These are phyloP conservation scores for Schwanniomyces vanrijiae DNA, from an alignment of 805 yeast species.

Conservation along the genomic window DNA sequence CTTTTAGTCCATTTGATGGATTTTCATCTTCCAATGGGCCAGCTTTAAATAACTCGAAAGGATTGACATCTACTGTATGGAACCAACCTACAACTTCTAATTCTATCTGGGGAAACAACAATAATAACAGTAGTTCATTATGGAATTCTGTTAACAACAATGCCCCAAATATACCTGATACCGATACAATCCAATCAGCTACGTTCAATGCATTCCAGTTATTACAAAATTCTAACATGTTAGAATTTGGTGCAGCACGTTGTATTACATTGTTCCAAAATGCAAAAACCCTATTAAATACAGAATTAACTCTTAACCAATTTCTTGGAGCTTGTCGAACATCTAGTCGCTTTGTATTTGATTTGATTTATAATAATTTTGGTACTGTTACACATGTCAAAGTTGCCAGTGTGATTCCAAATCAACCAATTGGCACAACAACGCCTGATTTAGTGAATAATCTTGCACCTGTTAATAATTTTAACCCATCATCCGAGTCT, in stretches of 20 bases:
- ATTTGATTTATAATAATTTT: conserved; percentile 44
- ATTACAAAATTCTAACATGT: conserved; percentile 34
- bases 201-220: conserved; percentile 40
- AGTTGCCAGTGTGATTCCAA: conserved; percentile 12
- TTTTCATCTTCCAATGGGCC: conserved; percentile 5
- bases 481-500: conserved; percentile 3
- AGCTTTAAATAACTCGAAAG: neutral
- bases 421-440: conserved; percentile 3
- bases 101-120: conserved; percentile 31
- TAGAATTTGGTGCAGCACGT: conserved; percentile 38
- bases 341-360: conserved; percentile 35
- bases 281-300: conserved; percentile 26
- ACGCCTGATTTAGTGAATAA: conserved; percentile 15
- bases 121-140: conserved; percentile 3
- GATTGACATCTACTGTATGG: conserved; percentile 11
- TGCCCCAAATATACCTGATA: conserved; percentile 15
- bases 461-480: neutral
- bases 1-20: conserved; percentile 7
- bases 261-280: conserved; percentile 30
- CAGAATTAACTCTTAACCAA: conserved; percentile 28
- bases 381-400: conserved; percentile 46
- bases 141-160: conserved; percentile 6
- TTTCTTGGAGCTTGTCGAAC: conserved; percentile 27
- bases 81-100: conserved; percentile 14
- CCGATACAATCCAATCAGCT: conserved; percentile 41